Conservation (phyloP, 306 rosid species). For the Trichosanthes truncata region DNA sequence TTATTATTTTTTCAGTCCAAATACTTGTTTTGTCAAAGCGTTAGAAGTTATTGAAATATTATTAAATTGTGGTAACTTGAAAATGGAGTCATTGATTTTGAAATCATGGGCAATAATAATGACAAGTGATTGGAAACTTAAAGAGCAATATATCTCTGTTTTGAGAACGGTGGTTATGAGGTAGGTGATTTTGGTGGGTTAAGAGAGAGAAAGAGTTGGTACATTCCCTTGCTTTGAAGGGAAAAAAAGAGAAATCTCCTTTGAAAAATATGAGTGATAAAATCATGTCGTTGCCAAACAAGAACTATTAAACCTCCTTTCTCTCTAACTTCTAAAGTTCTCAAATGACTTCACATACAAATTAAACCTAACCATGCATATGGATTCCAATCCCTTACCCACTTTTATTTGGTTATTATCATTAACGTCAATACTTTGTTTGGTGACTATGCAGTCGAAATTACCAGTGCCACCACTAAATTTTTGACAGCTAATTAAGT, state of each 20-base stretch:
- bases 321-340: background rate
- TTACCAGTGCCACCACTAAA: too few species aligned
- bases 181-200: constrained; percentile 6
- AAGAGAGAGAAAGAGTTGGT: background rate
- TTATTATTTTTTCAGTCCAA: too few species aligned
- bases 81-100: background rate
- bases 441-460: too few species aligned
- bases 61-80: background rate
- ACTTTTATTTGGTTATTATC: background rate
- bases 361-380: background rate
- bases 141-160: background rate
- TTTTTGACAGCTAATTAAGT: too few species aligned
- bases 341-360: background rate
- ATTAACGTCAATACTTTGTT: too few species aligned
- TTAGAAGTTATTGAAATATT: too few species aligned
- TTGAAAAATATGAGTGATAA: background rate
- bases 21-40: too few species aligned
- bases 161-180: constrained; percentile 9
- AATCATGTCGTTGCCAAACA: background rate
- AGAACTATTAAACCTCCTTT: background rate
- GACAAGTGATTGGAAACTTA: background rate
- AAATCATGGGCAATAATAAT: background rate
- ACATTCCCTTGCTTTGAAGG: constrained; percentile 5
- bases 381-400: background rate
- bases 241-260: background rate